Base-by-base conservation (phyloP, 2,329 filamentous ascomycete genomes). In the Colletotrichum abscissum region DNA sequence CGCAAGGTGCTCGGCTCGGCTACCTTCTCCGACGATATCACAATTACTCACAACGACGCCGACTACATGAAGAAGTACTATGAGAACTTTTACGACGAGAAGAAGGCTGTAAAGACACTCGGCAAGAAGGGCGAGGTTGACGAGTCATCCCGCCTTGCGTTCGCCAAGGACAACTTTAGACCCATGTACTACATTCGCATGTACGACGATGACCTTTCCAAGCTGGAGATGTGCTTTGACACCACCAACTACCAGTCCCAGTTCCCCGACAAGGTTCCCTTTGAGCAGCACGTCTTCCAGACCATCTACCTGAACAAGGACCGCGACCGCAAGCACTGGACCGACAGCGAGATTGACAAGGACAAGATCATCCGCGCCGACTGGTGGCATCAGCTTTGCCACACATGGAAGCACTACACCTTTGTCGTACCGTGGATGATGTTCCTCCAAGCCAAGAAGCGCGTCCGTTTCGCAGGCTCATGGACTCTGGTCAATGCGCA, bases 211-310 rank as follows among this genome's bases (percentile, higher is more conserved):
- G 88, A 90, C 77, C 82, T 83, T 4, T 86, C 83, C 9, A 90
- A 90, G 78, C 85, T 91, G 2, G 90, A 91, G 79, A 91, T 91
- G 89, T 91, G 88, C 77, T 93, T 93, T 80, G 91, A 93, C 80
- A 92, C 90, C 80, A 91, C 90, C 7, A 92, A 93, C 79, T 93
- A 93, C 81, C 92, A 94, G 78, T 86, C 89, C 35, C 92, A 94
- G 77, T 93, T 94, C 77, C 88, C 90, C 1, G 81, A 80, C 38
- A 75, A 77, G 24, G 81, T 82, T 1, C 80, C 82, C 0, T 83
- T 83, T 54, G 80, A 82, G 74, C 78, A 80, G 72, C 82, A 82
- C 67, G 79, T 82, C 4, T 75, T 75, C 62, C 74, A 75, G 73
- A 83, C 89, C 0, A 91, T 91, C 72, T 91, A 88, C 75, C 83